Evolutionary conservation across 169 alveolate species (phyloP).

Genomic region (Theileria annulata): DNA sequence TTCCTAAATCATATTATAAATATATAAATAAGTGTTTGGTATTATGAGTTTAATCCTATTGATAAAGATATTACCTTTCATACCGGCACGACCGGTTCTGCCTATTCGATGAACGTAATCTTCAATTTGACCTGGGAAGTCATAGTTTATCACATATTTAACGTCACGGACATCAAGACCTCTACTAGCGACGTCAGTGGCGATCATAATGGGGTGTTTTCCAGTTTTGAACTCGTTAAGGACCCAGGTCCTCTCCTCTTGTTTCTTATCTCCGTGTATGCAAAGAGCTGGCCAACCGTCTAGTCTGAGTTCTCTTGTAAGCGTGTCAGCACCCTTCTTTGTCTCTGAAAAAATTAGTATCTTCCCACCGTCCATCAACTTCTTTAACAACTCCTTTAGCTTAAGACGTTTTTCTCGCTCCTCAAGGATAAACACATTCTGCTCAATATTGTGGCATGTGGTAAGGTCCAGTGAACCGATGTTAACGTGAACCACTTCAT

Average conservation of each 20-base stretch:
- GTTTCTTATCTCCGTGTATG: slow-evolving; percentile 97
- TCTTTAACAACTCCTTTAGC: slow-evolving; percentile 68
- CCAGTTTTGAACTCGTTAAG: slow-evolving; percentile 94
- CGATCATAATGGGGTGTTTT: slow-evolving; percentile 92
- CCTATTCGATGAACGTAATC: slow-evolving; percentile 99
- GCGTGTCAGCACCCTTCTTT: slow-evolving; percentile 83
- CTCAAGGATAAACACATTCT: slow-evolving; percentile 80
- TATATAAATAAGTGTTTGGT: no score
- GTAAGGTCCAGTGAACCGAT: slow-evolving; percentile 91
- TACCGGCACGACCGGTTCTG: slow-evolving; percentile 95
- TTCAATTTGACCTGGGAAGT: slow-evolving; percentile 96
- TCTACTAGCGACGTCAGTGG: slow-evolving; percentile 99
- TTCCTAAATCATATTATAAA: no score
- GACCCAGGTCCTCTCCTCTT: slow-evolving; percentile 90
- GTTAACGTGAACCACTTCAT: slow-evolving; percentile 94
- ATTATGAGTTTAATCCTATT: neutral
- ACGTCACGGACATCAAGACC: slow-evolving; percentile 98
- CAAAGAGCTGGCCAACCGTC: slow-evolving; percentile 94
- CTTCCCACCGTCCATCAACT: slow-evolving; percentile 81
- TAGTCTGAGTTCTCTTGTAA: slow-evolving; percentile 84
- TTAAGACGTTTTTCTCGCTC: slow-evolving; percentile 72
- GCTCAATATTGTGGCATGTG: slow-evolving; percentile 91
- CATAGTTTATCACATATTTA: slow-evolving; percentile 95
- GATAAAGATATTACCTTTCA: slow-evolving; percentile 61
- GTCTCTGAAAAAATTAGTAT: slow-evolving; percentile 88